Evolutionary conservation across 202 grass and related monocot genomes (phyloP), one percentile per base, ranked within the genome.

Genomic region (Brachypodium distachyon): DNA sequence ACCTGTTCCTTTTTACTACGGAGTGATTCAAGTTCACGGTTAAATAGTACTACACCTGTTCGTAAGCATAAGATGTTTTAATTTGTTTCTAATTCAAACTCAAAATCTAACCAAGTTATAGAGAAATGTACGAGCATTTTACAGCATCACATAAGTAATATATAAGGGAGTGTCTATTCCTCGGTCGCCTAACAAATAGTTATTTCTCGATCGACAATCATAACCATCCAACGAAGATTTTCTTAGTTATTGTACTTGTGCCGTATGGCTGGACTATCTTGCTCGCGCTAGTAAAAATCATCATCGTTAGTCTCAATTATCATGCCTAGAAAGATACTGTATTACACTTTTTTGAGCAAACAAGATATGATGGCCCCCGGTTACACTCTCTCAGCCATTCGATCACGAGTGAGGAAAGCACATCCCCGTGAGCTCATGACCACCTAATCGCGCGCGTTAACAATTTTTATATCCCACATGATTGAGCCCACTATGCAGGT

Each of bases 401-500:
- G 34, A 86, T 37, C 36, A 54, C 29, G 18, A 49, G 41, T 29
- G 9, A 49, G 31, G 7, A 62, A 82, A 72, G 66, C 39, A 65
- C 47, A n/a, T 56, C 47, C 46, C 14, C 43, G 4, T 73, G 85
- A 83, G 67, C 33, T 83, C 67, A 73, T 7, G 41, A 41, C 77
- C 58, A 25, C 31, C 29, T 19, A n/a, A n/a, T n/a, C n/a, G n/a
- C 64, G 39, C 21, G 56, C 17, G 57, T 23, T 65, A 65, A 44
- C 42, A 42, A 16, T 83, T 79, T 78, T 67, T 83, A n/a, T 79
- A 68, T 33, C 60, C 33, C 33, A 4, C 50, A 87, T 87, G 79
- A 87, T 83, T 87, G 80, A 87, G 74, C 42, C 68, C 80, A 83
- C 61, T 82, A 65, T 61, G 43, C 0, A 31, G 31, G 17, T 12